Base-by-base conservation (phyloP, 495 filamentous ascomycete genomes). In the Aspergillus funiculosus region DNA sequence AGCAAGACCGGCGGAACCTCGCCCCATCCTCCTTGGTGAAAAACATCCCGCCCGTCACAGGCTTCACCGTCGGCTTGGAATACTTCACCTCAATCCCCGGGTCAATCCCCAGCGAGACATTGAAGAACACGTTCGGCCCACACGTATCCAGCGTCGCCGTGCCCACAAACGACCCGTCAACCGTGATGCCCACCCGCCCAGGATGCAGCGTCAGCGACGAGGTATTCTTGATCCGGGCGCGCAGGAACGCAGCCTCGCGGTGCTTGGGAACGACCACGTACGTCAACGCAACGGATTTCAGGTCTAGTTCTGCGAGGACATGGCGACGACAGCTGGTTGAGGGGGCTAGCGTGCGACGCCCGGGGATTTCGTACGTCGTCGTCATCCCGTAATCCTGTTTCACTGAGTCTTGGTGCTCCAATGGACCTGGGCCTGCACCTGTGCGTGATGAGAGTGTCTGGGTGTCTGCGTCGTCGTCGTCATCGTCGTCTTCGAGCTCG, bases 151-250 rank as follows among this genome's bases (percentile, higher is more conserved):
- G 58, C 0, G 63, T 62, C 1, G 76, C 71, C 29, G 77, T 78
- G 7, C 84, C 84, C 22, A 88, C 61, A 58, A 86, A 86, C 7
- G 72, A 75, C 3, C 78, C 80, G 54, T 87, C 84, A 18, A 86
- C 79, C 2, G 81, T 83, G 10, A 87, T 67, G 1, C 82, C 80
- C 0, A 72, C 72, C 1, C 69, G 70, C 11, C 81, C 82, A 44
- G 70, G 71, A 22, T 84, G 76, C 2, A 87, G 68, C 1, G 76
- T 78, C 30, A 82, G 67, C 32, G 71, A 67, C 32, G 71, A 75
- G 3, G 68, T 68, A 50, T 86, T 87, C 40, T 71, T 67, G 22
- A 87, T 61, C 21, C 73, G 72, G 7, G 81, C 82, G 46, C 78
- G 78, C 30, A 86, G 74, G 62, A 84, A 86, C 0, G 82, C 82